Evolutionary conservation across 495 filamentous ascomycete species (phyloP), one percentile per base, ranked within the genome.

Genomic region (Baudoinia panamericana): DNA sequence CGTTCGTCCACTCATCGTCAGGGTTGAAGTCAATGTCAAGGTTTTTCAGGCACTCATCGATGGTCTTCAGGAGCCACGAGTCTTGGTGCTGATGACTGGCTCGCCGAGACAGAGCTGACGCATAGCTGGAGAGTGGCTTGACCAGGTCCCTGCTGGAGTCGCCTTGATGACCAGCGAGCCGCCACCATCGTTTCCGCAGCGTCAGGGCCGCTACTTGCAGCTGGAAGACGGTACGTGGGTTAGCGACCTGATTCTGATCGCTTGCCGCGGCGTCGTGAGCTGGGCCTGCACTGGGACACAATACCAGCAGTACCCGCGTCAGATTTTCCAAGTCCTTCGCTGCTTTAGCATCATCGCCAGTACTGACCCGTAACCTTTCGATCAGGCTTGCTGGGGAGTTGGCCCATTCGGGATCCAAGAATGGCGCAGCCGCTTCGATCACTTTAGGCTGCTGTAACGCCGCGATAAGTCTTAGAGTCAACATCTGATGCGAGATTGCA

Each of bases 371-470:
- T 13, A 71, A 69, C 2, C 58, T 43, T 13, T 71, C 36, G 12
- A 87, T 69, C 2, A 90, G 57, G 27, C 71, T 73, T 7, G 68
- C 66, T 1, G 82, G 83, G n/a, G 82, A 84, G 16, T 69, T 73
- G 6, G 55, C 39, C 13, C 68, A 64, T 0, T 63, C 61, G 0
- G 72, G 51, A 27, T 62, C 53, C 18, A 78, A 47, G 16, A 61
- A 51, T 7, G 59, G 43, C 19, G 58, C 39, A 9, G 38, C 34
- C n/a, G 46, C 43, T 35, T 60, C 56, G 28, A 56, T 43, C 18
- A 50, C 38, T 5, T 42, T 21, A 1, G 61, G 55, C 28, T 64
- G 62, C 35, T 56, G 57, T 17, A 64, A 60, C 5, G 55, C 48
- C 1, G 58, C 54, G 37, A 73, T 59, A n/a, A 73, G 51, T 36